These are phyloP conservation scores for Salicornia ramosissima DNA, from an alignment of 148 eudicot genomes.

Conservation along the genomic window DNA sequence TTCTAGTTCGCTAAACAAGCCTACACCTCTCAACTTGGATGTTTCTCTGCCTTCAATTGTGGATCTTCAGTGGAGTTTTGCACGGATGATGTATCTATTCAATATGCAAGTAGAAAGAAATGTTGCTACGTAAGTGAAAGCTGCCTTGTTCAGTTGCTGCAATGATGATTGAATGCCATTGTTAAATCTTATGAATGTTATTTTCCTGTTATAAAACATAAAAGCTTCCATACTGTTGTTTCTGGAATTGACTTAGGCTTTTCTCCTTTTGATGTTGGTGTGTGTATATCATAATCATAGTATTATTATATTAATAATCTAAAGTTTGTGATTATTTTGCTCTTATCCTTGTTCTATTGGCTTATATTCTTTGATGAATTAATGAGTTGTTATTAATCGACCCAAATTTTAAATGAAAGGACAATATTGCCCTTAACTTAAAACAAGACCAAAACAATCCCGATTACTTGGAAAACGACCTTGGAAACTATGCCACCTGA, in stretches of 20 bases:
- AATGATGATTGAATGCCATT: conserved; percentile 4
- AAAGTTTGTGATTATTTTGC: neutral
- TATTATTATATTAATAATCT: too few species aligned
- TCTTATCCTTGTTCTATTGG: neutral
- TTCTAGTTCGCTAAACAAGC: conserved; percentile 68
- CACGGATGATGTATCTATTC: conserved; percentile 70
- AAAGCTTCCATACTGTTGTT: neutral
- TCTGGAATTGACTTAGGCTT: neutral
- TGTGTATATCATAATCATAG: too few species aligned
- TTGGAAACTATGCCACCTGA: too few species aligned
- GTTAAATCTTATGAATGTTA: neutral
- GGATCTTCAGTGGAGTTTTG: conserved; percentile 67
- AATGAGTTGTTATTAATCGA: too few species aligned
- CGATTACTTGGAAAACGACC: too few species aligned
- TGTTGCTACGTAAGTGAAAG: conserved; percentile 75
- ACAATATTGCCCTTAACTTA: too few species aligned
- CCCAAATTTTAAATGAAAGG: too few species aligned
- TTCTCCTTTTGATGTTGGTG: neutral
- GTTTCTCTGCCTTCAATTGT: conserved; percentile 61
- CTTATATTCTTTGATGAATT: too few species aligned
- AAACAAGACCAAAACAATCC: too few species aligned
- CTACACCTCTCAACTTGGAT: conserved; percentile 74
- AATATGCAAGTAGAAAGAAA: conserved; percentile 86
- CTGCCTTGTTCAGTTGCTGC: conserved; percentile 11
- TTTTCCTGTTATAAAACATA: neutral